Base-by-base conservation (phyloP, 352 stramenopile species). In the Pythium sp. region DNA sequence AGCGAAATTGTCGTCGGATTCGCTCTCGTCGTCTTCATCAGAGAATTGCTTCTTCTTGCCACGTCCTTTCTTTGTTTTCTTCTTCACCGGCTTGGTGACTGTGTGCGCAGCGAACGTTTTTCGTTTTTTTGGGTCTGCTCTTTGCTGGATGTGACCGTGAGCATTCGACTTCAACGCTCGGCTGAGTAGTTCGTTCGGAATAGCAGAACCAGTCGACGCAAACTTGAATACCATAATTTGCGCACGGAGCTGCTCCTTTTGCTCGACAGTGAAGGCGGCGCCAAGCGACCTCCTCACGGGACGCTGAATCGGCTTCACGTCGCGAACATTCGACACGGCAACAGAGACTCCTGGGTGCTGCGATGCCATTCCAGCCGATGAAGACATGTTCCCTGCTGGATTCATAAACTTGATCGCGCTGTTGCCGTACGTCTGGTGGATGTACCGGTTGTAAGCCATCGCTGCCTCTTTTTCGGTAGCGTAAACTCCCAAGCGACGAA, bases 171-270 rank as follows among this genome's bases (percentile, higher is more conserved):
- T 88, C 66, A 94, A 73, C 8, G 89, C 89, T 24, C 86, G 79
- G 24, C 72, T 78, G 18, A 95, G 67, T 67, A 93, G 77, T 24
- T 95, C 86, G 32, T 87, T 90, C 32, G 87, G 82, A 58, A 95
- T 95, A 2, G 78, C 82, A 20, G 82, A 84, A 18, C 86, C 88
- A 5, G 82, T 94, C 5, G 87, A 91, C 22, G 86, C 92, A 70
- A 92, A 95, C 64, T 97, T 97, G 74, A 97, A 97, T 61, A 94
- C 86, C 87, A 97, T 95, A 70, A 97, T 97, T 65, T 97, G 89
- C 41, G 89, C 86, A 61, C 89, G 85, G 14, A 97, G 63, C 36
- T 97, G 89, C 59, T 97, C 89, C 66, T 96, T 96, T 62, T 96
- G 89, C 63, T 96, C 89, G 22, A 77, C 75, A 12, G 86, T 84